Conservation (phyloP, 1,139 yeast species). For the Suhomyces guaymorum region DNA sequence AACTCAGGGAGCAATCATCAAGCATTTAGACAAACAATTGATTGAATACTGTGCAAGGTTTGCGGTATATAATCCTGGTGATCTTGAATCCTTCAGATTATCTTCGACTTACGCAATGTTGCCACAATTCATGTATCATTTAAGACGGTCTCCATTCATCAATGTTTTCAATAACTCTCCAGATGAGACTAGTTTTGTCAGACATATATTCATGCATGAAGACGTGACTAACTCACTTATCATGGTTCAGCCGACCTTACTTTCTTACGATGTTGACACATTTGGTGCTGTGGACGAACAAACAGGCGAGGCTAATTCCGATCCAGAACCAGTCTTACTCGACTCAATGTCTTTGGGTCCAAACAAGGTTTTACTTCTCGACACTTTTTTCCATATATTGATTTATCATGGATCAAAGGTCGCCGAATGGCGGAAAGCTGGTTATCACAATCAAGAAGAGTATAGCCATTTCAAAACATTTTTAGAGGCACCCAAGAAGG, state of each 20-base stretch:
- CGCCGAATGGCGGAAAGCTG: slow-evolving; percentile 69
- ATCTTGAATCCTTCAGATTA: slow-evolving; percentile 72
- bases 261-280: slow-evolving; percentile 61
- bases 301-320: slow-evolving; percentile 29
- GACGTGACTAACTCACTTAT: slow-evolving; percentile 65
- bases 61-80: slow-evolving; percentile 83
- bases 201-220: slow-evolving; percentile 67
- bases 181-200: slow-evolving; percentile 70
- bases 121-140: slow-evolving; percentile 74
- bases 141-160: slow-evolving; percentile 68
- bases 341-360: slow-evolving; percentile 69
- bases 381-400: slow-evolving; percentile 72
- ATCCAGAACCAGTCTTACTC: slow-evolving; percentile 61
- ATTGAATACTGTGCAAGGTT: slow-evolving; percentile 84
- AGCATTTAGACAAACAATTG: slow-evolving; percentile 85
- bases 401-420: slow-evolving; percentile 69
- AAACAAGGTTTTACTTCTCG: slow-evolving; percentile 60
- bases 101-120: slow-evolving; percentile 75
- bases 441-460: slow-evolving; percentile 66
- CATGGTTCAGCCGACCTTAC: slow-evolving; percentile 76
- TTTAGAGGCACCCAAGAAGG: slow-evolving; percentile 64
- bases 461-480: slow-evolving; percentile 62
- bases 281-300: slow-evolving; percentile 48
- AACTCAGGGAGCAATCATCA: slow-evolving; percentile 43
- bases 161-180: slow-evolving; percentile 78